phyloP scores from a whole-genome alignment of 2,329 filamentous ascomycete genomes.

The Decorospora gaudefroyi region DNA sequence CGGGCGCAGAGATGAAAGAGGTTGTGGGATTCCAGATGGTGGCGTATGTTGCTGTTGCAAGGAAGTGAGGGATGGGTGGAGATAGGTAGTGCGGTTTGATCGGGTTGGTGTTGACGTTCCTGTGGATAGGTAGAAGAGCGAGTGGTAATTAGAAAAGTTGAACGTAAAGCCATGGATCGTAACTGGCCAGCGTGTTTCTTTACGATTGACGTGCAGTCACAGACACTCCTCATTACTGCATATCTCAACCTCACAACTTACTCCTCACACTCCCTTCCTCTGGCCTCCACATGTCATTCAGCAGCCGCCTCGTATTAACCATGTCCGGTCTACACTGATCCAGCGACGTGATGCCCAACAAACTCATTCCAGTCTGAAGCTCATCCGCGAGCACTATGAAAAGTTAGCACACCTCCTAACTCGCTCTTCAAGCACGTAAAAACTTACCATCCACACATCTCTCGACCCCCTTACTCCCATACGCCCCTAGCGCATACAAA shows the following conservation, averaged over 20 bases:
- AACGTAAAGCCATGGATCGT: too few relatives aligned
- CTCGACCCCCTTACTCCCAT: conserved; percentile 46
- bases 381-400: conserved; percentile 58
- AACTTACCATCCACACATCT: conserved; percentile 46
- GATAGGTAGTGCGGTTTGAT: too few relatives aligned
- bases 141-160: too few relatives aligned
- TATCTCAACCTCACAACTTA: conserved; percentile 23
- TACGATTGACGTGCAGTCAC: too few relatives aligned
- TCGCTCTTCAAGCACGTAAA: not conserved
- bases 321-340: conserved; percentile 65
- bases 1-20: conserved; percentile 6
- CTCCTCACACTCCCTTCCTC: conserved; percentile 31
- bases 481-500: conserved; percentile 47
- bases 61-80: conserved; percentile 8
- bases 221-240: not conserved
- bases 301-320: conserved; percentile 54
- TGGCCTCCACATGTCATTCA: conserved; percentile 46
- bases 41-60: conserved; percentile 15
- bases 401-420: conserved; percentile 9
- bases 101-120: too few relatives aligned
- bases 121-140: too few relatives aligned
- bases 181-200: too few relatives aligned
- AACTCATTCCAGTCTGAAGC: conserved; percentile 67
- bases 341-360: conserved; percentile 66
- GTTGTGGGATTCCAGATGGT: conserved; percentile 11